Conservation (phyloP, 192 early-diverging fungal species). For the Mortierella claussenii region DNA sequence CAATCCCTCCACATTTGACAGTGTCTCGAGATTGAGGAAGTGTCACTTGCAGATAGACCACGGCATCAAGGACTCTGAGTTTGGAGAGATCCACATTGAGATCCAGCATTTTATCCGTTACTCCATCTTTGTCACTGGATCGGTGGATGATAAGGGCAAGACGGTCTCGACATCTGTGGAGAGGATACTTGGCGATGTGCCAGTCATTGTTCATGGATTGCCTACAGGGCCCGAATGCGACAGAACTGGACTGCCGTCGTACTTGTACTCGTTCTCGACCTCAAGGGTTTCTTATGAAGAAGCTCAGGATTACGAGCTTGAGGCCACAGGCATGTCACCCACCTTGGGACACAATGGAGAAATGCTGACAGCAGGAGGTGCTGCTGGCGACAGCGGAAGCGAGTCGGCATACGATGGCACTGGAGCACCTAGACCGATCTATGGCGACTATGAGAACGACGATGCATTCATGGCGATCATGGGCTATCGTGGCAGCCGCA, state of each 20-base stretch:
- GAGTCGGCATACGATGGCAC: conserved; percentile 7
- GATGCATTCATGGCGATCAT: conserved; percentile 50
- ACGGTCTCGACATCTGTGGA: conserved; percentile 12
- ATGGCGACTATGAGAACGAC: conserved; percentile 48
- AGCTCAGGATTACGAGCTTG: conserved; percentile 42
- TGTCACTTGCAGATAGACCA: conserved; percentile 24
- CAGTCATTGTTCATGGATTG: conserved; percentile 33
- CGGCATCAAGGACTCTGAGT: conserved; percentile 39
- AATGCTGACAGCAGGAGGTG: too few relatives aligned
- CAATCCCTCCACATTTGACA: conserved; percentile 28
- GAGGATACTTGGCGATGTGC: conserved; percentile 26
- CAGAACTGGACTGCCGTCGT: conserved; percentile 36
- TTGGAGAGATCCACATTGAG: conserved; percentile 45
- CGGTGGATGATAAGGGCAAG: conserved; percentile 39
- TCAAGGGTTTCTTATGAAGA: conserved; percentile 46
- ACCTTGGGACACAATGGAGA: neutral
- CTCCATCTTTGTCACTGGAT: conserved; percentile 37
- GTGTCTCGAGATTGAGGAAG: conserved; percentile 21
- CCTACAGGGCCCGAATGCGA: conserved; percentile 42
- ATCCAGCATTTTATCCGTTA: conserved; percentile 51
- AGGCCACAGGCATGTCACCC: conserved; percentile 16
- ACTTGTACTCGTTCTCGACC: conserved; percentile 48
- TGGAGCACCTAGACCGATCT: conserved; percentile 21
- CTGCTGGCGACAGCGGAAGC: too few relatives aligned
- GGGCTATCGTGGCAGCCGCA: conserved; percentile 46